phyloP scores from a whole-genome alignment of 768 basidiomycete species.

The Boletus pseudopeckii region DNA sequence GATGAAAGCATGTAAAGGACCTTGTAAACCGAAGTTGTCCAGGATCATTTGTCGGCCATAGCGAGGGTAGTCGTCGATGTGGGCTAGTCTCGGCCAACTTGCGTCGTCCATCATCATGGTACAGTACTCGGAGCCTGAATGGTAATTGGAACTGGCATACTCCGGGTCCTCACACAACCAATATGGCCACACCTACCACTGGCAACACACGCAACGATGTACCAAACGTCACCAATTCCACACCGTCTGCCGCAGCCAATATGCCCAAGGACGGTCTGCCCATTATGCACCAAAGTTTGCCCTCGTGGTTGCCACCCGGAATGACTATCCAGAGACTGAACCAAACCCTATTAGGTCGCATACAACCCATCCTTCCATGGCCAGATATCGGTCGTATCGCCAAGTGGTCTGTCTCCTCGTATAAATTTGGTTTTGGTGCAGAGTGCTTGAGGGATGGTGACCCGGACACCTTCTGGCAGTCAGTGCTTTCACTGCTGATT shows the following conservation, averaged over 20 bases:
- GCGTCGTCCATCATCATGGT: constrained; percentile 8
- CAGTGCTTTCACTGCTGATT: constrained; percentile 32
- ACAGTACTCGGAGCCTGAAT: too few relatives aligned
- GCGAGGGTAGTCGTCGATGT: constrained; percentile 71
- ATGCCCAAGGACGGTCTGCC: constrained; percentile 36
- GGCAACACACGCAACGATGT: constrained; percentile 10
- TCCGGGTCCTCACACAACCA: neutral
- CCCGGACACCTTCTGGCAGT: constrained; percentile 98
- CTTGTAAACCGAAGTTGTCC: constrained; percentile 76
- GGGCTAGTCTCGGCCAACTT: constrained; percentile 30
- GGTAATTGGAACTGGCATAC: neutral
- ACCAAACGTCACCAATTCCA: constrained; percentile 12
- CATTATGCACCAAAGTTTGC: constrained; percentile 38
- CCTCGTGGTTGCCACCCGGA: neutral
- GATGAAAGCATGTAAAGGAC: constrained; percentile 26
- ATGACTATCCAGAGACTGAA: neutral
- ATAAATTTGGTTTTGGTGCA: constrained; percentile 94
- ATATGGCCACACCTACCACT: constrained; percentile 18
- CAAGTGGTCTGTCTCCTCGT: constrained; percentile 94
- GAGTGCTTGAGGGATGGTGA: constrained; percentile 88
- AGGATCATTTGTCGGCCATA: constrained; percentile 98
- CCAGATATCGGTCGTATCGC: constrained; percentile 86
- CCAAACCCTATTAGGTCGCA: constrained; percentile 30
- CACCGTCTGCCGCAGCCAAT: constrained; percentile 9
- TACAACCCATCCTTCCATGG: constrained; percentile 57